A percentile compares a stretch with the other conserved stretches of the same genome.
Conservation (phyloP, 2,329 filamentous ascomycete species). For the Exophiala oligosperma region DNA sequence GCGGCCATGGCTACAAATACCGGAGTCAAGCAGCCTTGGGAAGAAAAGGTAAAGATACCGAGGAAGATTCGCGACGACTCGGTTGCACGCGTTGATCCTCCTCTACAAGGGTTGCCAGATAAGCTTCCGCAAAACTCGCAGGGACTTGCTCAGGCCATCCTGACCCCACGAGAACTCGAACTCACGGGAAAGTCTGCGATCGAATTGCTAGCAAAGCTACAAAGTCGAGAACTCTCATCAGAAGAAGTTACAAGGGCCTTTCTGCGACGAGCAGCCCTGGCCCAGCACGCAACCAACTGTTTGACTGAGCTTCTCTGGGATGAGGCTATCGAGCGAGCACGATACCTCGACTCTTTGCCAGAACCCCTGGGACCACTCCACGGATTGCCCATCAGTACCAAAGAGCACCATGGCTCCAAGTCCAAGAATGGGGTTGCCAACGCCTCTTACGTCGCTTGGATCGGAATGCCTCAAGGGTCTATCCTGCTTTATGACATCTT, state of each 20-base stretch:
- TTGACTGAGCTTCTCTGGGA: conserved; percentile 55
- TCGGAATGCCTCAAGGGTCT: conserved; percentile 25
- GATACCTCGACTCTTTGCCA: conserved; percentile 45
- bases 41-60: conserved; percentile 18
- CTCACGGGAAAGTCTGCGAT: conserved; percentile 52
- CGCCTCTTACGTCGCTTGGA: conserved; percentile 32
- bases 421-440: conserved; percentile 24
- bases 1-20: not conserved
- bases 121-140: conserved; percentile 37
- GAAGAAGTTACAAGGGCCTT: conserved; percentile 54
- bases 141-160: conserved; percentile 44
- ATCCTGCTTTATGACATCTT: conserved; percentile 30
- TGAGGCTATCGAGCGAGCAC: conserved; percentile 47
- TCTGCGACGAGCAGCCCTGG: conserved; percentile 55
- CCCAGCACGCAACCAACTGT: conserved; percentile 37
- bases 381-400: conserved; percentile 58
- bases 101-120: conserved; percentile 14
- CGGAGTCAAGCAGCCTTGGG: conserved; percentile 11
- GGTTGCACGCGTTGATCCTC: conserved; percentile 25
- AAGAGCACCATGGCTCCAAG: conserved; percentile 38
- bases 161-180: conserved; percentile 49
- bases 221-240: conserved; percentile 44
- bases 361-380: conserved; percentile 61
- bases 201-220: conserved; percentile 43
- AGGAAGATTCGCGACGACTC: conserved; percentile 22